Conservation (phyloP, 306 rosid genomes). For the Rosa lucieae region DNA sequence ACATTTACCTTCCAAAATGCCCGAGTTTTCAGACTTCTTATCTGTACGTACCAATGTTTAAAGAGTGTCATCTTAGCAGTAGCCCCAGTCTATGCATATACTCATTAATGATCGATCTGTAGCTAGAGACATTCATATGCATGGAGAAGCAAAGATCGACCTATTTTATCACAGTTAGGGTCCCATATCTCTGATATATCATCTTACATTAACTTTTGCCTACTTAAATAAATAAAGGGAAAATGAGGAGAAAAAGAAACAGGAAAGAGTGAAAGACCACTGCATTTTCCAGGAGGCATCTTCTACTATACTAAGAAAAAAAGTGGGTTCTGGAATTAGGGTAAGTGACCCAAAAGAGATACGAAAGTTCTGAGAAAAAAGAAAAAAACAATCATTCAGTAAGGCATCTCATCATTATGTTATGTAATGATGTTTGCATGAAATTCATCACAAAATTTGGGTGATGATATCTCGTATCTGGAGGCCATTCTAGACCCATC, state of each 20-base stretch:
- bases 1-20: conserved; percentile 47
- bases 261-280: conserved; percentile 21
- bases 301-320: conserved; percentile 22
- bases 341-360: conserved; percentile 34
- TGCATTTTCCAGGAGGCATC: conserved; percentile 31
- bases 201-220: conserved; percentile 28
- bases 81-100: conserved; percentile 22
- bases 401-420: conserved; percentile 30
- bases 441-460: conserved; percentile 32
- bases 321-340: conserved; percentile 21
- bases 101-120: background rate
- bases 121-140: conserved; percentile 13
- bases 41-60: conserved; percentile 19
- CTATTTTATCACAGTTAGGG: conserved; percentile 34
- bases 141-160: conserved; percentile 46
- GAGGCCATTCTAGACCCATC: conserved; percentile 34
- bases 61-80: conserved; percentile 29
- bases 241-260: conserved; percentile 30
- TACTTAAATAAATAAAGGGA: conserved; percentile 16
- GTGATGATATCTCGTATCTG: conserved; percentile 8
- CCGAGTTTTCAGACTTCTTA: conserved; percentile 26
- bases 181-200: conserved; percentile 27
- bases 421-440: conserved; percentile 50
- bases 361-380: conserved; percentile 24
- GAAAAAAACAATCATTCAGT: conserved; percentile 35